Percentiles rank a stretch among this genome's conserved stretches.
phyloP scores from a whole-genome alignment of 1,139 yeast genomes.

The Zygosaccharomyces sapae region DNA sequence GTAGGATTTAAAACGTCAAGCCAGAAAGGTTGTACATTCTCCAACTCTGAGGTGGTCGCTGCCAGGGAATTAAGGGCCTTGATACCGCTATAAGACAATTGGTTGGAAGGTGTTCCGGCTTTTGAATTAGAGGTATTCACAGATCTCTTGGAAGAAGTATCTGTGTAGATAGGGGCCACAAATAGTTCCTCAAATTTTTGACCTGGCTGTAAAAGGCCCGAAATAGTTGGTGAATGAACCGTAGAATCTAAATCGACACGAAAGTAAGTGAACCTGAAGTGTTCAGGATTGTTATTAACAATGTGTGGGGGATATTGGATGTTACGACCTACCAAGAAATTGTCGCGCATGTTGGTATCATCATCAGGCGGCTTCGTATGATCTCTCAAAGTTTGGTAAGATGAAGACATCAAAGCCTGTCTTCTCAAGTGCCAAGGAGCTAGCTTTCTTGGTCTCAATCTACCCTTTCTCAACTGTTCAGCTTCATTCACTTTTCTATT shows the following conservation, averaged over 20 bases:
- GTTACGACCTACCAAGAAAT: conserved; percentile 33
- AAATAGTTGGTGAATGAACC: conserved; percentile 81
- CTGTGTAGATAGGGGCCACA: conserved; percentile 39
- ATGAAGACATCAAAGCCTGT: conserved; percentile 13
- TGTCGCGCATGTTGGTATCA: conserved; percentile 24
- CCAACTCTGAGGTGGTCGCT: conserved; percentile 23
- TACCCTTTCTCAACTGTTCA: conserved; percentile 51
- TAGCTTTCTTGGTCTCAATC: conserved; percentile 69
- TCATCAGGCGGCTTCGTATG: conserved; percentile 11
- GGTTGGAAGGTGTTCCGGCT: conserved; percentile 16
- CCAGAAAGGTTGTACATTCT: conserved; percentile 67
- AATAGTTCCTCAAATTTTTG: conserved; percentile 50
- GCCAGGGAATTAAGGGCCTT: conserved; percentile 19
- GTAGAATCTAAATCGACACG: conserved; percentile 86
- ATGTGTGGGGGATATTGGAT: conserved; percentile 42
- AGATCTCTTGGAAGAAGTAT: conserved; percentile 11
- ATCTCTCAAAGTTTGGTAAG: conserved; percentile 11
- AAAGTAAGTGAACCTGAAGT: conserved; percentile 79
- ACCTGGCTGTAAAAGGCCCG: conserved; percentile 67
- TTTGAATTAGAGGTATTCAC: conserved; percentile 32
- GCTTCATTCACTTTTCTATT: conserved; percentile 60
- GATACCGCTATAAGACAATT: conserved; percentile 7
- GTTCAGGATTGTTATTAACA: conserved; percentile 43
- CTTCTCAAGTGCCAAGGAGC: conserved; percentile 68
- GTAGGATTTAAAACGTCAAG: conserved; percentile 88